phyloP scores from a whole-genome alignment of 1,284 basidiomycete genomes.

The Cutaneotrichosporon curvatum region DNA sequence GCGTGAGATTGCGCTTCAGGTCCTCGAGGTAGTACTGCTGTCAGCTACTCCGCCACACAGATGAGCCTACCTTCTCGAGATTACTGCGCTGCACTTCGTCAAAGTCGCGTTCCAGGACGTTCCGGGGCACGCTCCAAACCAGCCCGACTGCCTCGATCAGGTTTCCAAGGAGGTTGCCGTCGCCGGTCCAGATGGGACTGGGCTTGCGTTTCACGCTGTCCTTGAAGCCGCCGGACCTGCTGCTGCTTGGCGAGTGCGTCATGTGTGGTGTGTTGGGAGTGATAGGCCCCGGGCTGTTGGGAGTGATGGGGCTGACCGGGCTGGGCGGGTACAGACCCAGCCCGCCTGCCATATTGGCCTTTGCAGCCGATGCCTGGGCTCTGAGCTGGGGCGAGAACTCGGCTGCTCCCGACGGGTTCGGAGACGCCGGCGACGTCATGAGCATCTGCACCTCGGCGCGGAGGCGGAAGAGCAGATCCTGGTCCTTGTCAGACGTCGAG shows the following conservation, averaged over 20 bases:
- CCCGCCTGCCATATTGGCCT: not conserved
- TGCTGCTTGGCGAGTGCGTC: not conserved
- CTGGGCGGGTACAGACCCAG: not conserved
- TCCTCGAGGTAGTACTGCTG: conserved; percentile 36
- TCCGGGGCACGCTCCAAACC: conserved; percentile 33
- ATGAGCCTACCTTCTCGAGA: conserved; percentile 36
- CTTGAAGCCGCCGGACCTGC: not conserved
- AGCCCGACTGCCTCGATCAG: conserved; percentile 31
- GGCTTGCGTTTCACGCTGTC: conserved; percentile 26
- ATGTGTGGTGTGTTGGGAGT: conserved; percentile 6
- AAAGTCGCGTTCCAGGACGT: conserved; percentile 31
- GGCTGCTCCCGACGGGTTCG: not conserved
- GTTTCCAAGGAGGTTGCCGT: conserved; percentile 2
- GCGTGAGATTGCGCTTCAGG: conserved; percentile 28
- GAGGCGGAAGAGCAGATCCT: conserved; percentile 37
- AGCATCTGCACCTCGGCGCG: conserved; percentile 40
- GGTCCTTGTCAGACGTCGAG: conserved; percentile 36
- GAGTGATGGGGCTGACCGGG: not conserved
- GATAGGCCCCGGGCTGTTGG: not conserved
- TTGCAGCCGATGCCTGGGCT: conserved; percentile 3
- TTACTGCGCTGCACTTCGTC: conserved; percentile 22
- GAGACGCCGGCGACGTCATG: conserved; percentile 18
- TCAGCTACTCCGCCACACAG: too few relatives aligned
- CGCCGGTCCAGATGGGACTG: conserved; percentile 21
- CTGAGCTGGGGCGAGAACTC: conserved; percentile 6